Percentiles rank a stretch among this genome's conserved stretches.
phyloP scores from a whole-genome alignment of 2,329 filamentous ascomycete genomes.

The Talaromyces albobiverticillius region DNA sequence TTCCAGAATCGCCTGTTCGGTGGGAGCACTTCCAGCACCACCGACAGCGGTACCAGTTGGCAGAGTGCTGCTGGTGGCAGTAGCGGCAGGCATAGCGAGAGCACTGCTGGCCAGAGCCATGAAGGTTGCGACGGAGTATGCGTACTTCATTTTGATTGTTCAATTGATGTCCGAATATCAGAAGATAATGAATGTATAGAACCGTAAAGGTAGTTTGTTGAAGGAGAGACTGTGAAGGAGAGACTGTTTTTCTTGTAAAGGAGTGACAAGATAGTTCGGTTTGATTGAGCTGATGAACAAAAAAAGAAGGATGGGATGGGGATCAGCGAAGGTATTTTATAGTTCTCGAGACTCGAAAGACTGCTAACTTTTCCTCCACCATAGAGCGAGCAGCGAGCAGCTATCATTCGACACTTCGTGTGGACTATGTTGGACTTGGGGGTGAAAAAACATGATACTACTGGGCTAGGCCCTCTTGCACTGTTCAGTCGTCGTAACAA shows the following conservation, averaged over 20 bases:
- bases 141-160: slow-evolving; percentile 4
- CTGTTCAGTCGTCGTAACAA: too few species aligned
- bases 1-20: background rate
- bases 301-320: background rate
- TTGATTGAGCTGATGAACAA: background rate
- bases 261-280: background rate
- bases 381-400: too few species aligned
- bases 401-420: background rate
- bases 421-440: background rate
- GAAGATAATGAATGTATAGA: background rate
- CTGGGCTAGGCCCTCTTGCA: background rate
- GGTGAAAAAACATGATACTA: background rate
- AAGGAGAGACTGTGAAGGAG: background rate
- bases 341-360: background rate
- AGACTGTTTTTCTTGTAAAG: background rate
- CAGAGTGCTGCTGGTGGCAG: background rate
- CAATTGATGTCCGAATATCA: background rate
- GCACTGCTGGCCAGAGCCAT: slow-evolving; percentile 2
- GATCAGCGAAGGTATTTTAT: background rate
- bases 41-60: background rate
- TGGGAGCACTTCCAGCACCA: slow-evolving; percentile 1
- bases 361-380: background rate
- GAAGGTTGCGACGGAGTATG: background rate
- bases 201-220: background rate
- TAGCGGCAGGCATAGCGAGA: slow-evolving; percentile 1